Evolutionary conservation across 176 grass and related monocot genomes (phyloP), one percentile per base, ranked within the genome.

Genomic region (Aegilops longissima): DNA sequence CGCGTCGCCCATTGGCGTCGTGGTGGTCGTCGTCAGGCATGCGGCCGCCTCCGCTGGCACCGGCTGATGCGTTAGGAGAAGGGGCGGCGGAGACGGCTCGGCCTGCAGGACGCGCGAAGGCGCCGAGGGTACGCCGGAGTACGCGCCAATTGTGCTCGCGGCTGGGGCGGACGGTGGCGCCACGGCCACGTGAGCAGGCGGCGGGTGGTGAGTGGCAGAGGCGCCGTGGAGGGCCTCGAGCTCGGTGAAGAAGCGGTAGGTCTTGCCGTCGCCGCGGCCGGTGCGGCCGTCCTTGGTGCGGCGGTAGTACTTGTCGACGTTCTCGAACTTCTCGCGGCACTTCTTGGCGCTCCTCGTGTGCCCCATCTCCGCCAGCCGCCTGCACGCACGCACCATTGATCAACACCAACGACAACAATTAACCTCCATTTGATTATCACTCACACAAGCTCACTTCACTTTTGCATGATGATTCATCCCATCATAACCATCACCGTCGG

Each of bases 281-380:
- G 90, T 84, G 44, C 94, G 86, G 66, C 93, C 90, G 81, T 95
- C 93, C 85, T 91, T 98, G 81, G 93, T 98, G 79, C 94, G 94
- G 90, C 95, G 95, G 88, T 98, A 98, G 90, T 98, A 98, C 78
- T 98, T 98, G 88, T 98, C 91, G 70, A 98, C 88, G 94, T 98
- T 98, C 83, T 98, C 96, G 82, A 98, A 88, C 51, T 98, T 98
- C 88, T 98, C 96, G 61, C 91, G 94, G 90, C 96, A 98, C 88
- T 98, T 98, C 78, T 94, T 98, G 87, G 91, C 93, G 78, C 88
- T 98, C 6, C 96, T 93, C 23, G 47, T 88, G 84, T 95, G 91
- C 23, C 96, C 96, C 87, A 95, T 88, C 56, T 93, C 93, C 66
- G 85, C 90, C 8, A 92, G 88, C 92, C 68, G 92, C 80, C 94